Base-by-base conservation (phyloP, 257 asterid species). In the Galeopsis tetrahit region DNA sequence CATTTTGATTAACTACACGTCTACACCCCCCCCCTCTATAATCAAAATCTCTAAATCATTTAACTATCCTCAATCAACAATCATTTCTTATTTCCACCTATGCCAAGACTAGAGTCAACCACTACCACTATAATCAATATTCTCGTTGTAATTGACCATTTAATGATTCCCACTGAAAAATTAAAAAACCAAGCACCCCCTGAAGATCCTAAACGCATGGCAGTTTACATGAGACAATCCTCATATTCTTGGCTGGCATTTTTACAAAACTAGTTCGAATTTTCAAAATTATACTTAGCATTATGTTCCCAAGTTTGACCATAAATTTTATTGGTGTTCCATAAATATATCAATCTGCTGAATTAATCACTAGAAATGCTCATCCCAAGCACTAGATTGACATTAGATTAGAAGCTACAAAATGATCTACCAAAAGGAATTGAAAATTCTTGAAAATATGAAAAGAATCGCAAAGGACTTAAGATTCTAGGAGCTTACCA, bases 401-500 rank as follows among this genome's bases (percentile, higher is more conserved):
- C 17, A 68, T 28, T 39, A 63, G 55, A 55, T 15, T 68, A 69
- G 39, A 70, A 56, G 28, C 64, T 32, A 53, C 44, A 48, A 31
- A 15, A 44, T 46, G 56, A 53, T 53, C 67, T 8, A 15, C 3
- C 48, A 52, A 14, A 77, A 15, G 34, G 42, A 33, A 55, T 48
- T n/a, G 39, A 59, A 61, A 75, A 74, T 34, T 44, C 72, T 36
- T 55, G 39, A 62, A 58, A 38, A 42, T 32, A 38, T 14, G 55
- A 64, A 77, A 17, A 31, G 6, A 49, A 62, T 52, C 32, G 13
- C 57, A 63, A 55, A 73, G 48, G 63, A 62, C 28, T 69, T 49
- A 43, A 33, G 61, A 73, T 57, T 46, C 63, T n/a, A 66, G 69
- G 51, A 65, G 76, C 88, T 71, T 80, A 89, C 99, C 86, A 81